Evolutionary conservation across 169 alveolate genomes (phyloP), one percentile per base, ranked within the genome.

Genomic region (Pseudocohnilembus persalinus): DNA sequence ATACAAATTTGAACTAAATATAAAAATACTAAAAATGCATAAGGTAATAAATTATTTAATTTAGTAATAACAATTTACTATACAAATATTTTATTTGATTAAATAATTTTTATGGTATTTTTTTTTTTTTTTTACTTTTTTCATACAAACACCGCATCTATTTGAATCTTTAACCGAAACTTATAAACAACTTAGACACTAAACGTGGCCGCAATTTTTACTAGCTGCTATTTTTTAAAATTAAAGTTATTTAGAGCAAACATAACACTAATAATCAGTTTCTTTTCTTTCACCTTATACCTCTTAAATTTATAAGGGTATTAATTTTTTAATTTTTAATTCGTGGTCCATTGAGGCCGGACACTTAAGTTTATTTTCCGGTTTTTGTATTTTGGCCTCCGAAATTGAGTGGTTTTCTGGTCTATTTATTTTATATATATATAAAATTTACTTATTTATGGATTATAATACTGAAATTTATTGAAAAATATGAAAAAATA

Each of bases 191-290:
- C 84, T 90, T 83, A 82, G 74, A 77, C 97, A 94, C 88, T 90
- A 87, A 11, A 91, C 96, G 87, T 94, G 97, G 30, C 97, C 97
- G 82, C 97, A 94, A 32, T 83, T 88, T 82, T 89, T 94, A 15
- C 88, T 28, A 33, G 89, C 82, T 28, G 83, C 87, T 29, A 92
- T 88, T 88, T 94, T 94, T 81, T 94, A 88, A 74, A 85, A 88
- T 30, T 65, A 76, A 15, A 94, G 82, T 0, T 83, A 72, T 81
- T 92, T 94, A 80, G 89, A 81, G 73, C 97, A 94, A 0, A 92
- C 83, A 49, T 90, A 82, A 77, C 97, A 94, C 26, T 89, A 85
- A 73, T 75, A 91, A 83, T 92, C 91, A 25, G 82, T 80, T 29
- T 88, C 64, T 33, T 87, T 81, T n/a, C 87, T 90, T 24, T 86